Evolutionary conservation across 306 rosid genomes (phyloP).

Genomic region (Neltuma alba): DNA sequence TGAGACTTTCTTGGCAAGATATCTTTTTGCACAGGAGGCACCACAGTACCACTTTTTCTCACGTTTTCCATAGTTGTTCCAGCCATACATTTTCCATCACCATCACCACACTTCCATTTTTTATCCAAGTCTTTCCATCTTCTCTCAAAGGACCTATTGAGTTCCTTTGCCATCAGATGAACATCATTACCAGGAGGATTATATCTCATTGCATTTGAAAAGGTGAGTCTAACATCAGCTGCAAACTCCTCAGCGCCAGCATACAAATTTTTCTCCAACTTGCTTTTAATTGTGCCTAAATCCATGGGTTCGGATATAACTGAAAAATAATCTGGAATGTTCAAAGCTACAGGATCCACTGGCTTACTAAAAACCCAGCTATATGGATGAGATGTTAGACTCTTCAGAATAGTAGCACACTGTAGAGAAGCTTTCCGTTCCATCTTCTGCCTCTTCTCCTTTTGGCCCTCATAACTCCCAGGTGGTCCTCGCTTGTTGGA

Average conservation of each 20-base stretch:
- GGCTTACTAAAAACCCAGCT: conserved; percentile 78
- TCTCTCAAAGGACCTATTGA: conserved; percentile 59
- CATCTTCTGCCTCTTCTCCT: conserved; percentile 71
- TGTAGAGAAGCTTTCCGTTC: conserved; percentile 53
- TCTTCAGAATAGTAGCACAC: conserved; percentile 63
- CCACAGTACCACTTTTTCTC: conserved; percentile 18
- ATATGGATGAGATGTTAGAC: conserved; percentile 51
- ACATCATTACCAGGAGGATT: conserved; percentile 81
- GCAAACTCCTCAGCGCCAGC: conserved; percentile 63
- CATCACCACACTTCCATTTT: conserved; percentile 55
- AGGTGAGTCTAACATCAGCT: conserved; percentile 77
- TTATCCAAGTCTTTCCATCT: conserved; percentile 61
- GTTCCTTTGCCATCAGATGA: conserved; percentile 74
- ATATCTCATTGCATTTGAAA: conserved; percentile 85
- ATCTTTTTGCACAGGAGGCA: conserved; percentile 33
- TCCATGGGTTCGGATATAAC: conserved; percentile 85
- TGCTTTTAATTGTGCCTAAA: conserved; percentile 83
- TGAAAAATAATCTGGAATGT: conserved; percentile 82
- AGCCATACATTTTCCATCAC: conserved; percentile 31
- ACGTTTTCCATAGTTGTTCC: conserved; percentile 41
- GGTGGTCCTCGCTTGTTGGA: conserved; percentile 55
- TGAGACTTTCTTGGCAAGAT: conserved; percentile 43
- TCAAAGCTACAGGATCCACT: conserved; percentile 79
- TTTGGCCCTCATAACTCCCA: conserved; percentile 47
- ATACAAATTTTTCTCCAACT: conserved; percentile 61